phyloP scores from a whole-genome alignment of 257 asterid genomes.

The Craterostigma plantagineum region DNA sequence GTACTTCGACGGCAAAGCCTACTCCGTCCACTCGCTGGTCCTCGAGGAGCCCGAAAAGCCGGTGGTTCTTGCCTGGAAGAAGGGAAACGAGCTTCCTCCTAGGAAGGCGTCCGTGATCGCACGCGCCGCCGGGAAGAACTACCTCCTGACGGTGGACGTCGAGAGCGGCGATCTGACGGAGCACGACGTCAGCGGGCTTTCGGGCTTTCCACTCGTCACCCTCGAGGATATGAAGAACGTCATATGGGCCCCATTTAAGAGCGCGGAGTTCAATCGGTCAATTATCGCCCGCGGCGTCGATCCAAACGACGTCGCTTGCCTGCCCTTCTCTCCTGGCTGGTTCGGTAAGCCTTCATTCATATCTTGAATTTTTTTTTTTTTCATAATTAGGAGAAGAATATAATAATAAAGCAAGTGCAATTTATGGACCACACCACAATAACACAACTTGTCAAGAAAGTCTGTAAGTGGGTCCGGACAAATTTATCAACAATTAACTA shows the following conservation, averaged over 20 bases:
- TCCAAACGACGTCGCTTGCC: constrained; percentile 24
- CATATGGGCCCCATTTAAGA: constrained; percentile 21
- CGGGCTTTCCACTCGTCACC: constrained; percentile 44
- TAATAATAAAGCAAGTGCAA: too few species aligned
- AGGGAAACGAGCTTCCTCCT: constrained; percentile 27
- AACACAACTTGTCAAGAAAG: too few species aligned
- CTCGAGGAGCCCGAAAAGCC: constrained; percentile 52
- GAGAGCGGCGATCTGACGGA: constrained; percentile 27
- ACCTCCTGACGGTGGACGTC: constrained; percentile 41
- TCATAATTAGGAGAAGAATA: neutral
- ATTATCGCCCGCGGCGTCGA: constrained; percentile 40
- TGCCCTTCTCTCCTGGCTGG: constrained; percentile 71
- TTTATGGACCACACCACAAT: too few species aligned
- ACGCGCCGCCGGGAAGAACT: constrained; percentile 29
- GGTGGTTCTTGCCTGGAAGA: constrained; percentile 30
- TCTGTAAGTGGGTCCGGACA: too few species aligned
- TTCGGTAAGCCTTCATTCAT: constrained; percentile 22
- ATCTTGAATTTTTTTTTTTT: neutral
- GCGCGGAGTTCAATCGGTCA: constrained; percentile 34
- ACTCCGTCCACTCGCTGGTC: constrained; percentile 42
- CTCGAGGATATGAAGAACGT: constrained; percentile 31
- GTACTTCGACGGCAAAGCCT: constrained; percentile 15
- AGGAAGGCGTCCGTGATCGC: constrained; percentile 43
- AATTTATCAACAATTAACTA: too few species aligned
- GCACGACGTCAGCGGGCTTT: constrained; percentile 22